Evolutionary conservation across 805 yeast genomes (phyloP), one percentile per base, ranked within the genome.

Genomic region (Wickerhamomyces canadensis): DNA sequence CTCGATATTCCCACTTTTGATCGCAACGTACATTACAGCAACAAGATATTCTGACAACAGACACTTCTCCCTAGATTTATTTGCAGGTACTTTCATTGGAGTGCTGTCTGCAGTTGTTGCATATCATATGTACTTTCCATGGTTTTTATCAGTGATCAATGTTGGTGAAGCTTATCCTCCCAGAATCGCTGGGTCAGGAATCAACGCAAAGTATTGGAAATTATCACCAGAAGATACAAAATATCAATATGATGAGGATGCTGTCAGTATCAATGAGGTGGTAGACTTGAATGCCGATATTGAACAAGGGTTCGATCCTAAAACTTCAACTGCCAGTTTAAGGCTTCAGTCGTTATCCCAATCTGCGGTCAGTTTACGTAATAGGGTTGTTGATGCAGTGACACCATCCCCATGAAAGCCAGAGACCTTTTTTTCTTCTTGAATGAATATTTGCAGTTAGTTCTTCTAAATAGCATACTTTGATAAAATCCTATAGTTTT

Each of bases 41-140:
- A 62, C 75, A 3, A 50, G 76, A 37, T 54, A 65, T n/a, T 65
- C 75, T n/a, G 76, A 71, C 42, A 65, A 70, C 44, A 50, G 74
- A 25, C 75, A 70, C 46, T 65, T 60, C 37, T 35, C 65, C 4
- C 21, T 52, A 18, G 76, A 71, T 47, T 62, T 70, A 10, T 35
- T 66, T 6, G 50, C 47, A 10, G 76, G 76, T 3, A 49, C 60
- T 0, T 4, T 57, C 0, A 58, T 70, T 31, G 77, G 76, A 0
- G 33, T 58, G 0, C 15, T 32, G 2, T 44, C 55, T 24, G 68
- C 65, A 0, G 37, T 49, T n/a, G 37, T 62, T 37, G 59, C 64
- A 29, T 71, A 68, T 41, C 45, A 55, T 9, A 52, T 64, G n/a
- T 70, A 68, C 44, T 70, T 70, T 45, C 70, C 73, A 1, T 46